phyloP scores from a whole-genome alignment of 2,329 filamentous ascomycete genomes.

The Chaetothyriales sp. region DNA sequence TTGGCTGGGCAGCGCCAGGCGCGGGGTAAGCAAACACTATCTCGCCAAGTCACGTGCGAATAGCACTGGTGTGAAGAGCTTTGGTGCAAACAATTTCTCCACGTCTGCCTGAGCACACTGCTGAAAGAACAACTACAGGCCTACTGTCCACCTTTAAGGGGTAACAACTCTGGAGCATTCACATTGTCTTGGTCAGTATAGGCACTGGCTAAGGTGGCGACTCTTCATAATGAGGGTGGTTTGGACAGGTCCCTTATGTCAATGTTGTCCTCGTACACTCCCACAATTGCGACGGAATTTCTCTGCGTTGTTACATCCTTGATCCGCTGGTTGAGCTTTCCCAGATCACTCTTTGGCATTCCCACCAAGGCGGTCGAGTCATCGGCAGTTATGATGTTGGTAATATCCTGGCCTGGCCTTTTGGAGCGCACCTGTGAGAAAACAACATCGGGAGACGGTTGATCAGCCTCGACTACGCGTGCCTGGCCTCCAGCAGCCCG shows the following conservation, averaged over 20 bases:
- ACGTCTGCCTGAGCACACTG: too few relatives aligned
- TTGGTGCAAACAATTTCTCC: too few relatives aligned
- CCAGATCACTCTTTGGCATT: neutral
- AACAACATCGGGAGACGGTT: neutral
- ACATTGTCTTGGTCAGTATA: too few relatives aligned
- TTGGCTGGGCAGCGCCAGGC: neutral
- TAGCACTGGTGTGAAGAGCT: too few relatives aligned
- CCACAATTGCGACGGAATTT: neutral
- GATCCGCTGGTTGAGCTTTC: neutral
- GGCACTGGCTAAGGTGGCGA: too few relatives aligned
- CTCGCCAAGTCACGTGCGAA: neutral
- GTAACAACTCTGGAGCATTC: too few relatives aligned
- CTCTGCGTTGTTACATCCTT: neutral
- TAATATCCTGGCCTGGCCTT: neutral
- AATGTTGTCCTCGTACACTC: neutral
- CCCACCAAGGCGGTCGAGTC: neutral
- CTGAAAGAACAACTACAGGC: too few relatives aligned
- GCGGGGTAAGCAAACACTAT: neutral
- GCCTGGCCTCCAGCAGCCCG: neutral
- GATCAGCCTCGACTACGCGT: neutral
- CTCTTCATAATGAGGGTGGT: neutral
- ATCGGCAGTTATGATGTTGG: neutral
- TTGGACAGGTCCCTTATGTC: neutral
- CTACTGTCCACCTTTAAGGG: too few relatives aligned
- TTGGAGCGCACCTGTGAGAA: neutral